phyloP scores from a whole-genome alignment of 2,329 filamentous ascomycete genomes.

The Sarocladium oryzae region DNA sequence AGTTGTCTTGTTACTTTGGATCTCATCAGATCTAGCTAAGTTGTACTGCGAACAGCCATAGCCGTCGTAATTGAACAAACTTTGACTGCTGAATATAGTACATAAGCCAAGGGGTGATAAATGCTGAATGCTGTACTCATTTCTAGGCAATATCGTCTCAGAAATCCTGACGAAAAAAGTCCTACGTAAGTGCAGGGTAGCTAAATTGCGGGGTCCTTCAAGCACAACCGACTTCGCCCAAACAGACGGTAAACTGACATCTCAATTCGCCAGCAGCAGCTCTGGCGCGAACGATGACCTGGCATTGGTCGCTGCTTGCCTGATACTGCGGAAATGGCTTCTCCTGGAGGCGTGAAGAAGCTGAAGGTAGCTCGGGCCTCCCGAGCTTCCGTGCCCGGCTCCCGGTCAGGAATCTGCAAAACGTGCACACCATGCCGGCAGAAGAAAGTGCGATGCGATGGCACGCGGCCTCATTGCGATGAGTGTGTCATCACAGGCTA shows the following conservation, averaged over 20 bases:
- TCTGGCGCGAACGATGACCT: neutral
- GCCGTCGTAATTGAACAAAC: too few species aligned
- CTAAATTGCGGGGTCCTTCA: neutral
- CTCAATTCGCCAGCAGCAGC: too few species aligned
- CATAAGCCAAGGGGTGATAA: too few species aligned
- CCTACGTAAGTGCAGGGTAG: neutral
- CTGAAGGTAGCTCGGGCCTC: neutral
- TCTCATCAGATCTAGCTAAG: too few species aligned
- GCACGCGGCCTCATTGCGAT: constrained; percentile 24
- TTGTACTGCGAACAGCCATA: too few species aligned
- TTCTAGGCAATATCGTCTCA: neutral
- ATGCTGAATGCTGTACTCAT: too few species aligned
- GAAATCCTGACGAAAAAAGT: neutral
- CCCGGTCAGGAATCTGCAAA: constrained; percentile 28
- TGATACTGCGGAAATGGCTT: neutral
- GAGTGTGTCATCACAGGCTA: constrained; percentile 23
- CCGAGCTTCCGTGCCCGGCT: neutral
- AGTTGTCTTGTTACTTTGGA: too few species aligned
- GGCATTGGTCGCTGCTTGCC: neutral
- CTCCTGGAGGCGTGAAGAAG: constrained; percentile 3
- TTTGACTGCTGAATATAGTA: too few species aligned
- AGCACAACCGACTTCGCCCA: too few species aligned
- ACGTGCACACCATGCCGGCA: constrained; percentile 28
- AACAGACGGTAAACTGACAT: too few species aligned
- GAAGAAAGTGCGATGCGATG: constrained; percentile 30